Conservation (phyloP, 83 land plant genomes). For the Larix sibirica region DNA sequence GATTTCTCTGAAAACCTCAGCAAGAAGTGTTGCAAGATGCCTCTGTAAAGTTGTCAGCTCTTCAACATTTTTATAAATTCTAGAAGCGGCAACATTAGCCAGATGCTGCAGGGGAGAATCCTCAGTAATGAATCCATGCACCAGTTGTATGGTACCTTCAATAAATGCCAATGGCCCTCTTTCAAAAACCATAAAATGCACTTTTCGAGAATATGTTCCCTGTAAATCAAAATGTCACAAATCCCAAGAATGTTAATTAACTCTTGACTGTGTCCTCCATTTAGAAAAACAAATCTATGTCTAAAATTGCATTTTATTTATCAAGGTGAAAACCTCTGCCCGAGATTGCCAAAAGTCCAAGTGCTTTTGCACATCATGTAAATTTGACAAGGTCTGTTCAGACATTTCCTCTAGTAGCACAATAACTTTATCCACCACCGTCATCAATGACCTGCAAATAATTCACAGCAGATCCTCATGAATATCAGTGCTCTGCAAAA, state of each 20-base stretch:
- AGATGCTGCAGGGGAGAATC: conserved; percentile 50
- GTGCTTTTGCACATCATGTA: conserved; percentile 63
- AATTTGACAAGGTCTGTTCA: conserved; percentile 38
- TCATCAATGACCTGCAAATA: background rate
- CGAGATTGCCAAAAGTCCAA: conserved; percentile 72
- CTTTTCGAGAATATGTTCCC: conserved; percentile 65
- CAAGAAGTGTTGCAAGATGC: conserved; percentile 64
- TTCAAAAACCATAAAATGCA: conserved; percentile 75
- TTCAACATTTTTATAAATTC: conserved; percentile 55
- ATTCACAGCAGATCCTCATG: background rate
- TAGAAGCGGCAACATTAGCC: conserved; percentile 41
- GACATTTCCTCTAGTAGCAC: conserved; percentile 53
- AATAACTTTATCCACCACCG: conserved; percentile 16
- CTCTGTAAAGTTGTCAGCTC: conserved; percentile 44
- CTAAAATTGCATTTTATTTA: background rate
- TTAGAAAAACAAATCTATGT: background rate
- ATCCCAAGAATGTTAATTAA: background rate
- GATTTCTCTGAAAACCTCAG: conserved; percentile 34
- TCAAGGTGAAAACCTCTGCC: conserved; percentile 30
- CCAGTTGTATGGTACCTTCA: conserved; percentile 37
- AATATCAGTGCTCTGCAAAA: background rate
- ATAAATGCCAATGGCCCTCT: conserved; percentile 82
- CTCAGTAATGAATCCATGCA: conserved; percentile 30
- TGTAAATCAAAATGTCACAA: conserved; percentile 23
- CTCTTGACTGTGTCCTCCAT: background rate